Base-by-base conservation (phyloP, 2,329 filamentous ascomycete genomes). In the Fusarium metavorans region DNA sequence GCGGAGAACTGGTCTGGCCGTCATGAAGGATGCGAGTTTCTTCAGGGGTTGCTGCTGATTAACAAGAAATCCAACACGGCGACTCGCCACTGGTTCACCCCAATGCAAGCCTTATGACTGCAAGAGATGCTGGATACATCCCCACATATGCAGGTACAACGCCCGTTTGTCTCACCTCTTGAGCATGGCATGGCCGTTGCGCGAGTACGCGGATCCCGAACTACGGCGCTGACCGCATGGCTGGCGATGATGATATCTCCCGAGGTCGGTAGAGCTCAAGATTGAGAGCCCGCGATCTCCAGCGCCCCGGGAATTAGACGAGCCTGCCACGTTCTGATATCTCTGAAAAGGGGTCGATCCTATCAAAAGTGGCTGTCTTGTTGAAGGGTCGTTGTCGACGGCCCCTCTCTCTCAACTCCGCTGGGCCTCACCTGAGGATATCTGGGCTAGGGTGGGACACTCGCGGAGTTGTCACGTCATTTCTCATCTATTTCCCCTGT, bases 101-200 rank as follows among this genome's bases (percentile, higher is more conserved):
- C 45, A 58, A 70, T 67, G 66, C 67, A 74, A 73, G 71, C 64
- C 68, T 69, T 66, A 70, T 45, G 66, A 59, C 59, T 72, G 67
- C 66, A 73, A 54, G 59, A 54, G 41, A 66, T 70, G 60, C 32
- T 34, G 58, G 52, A 67, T 54, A 62, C 39, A 59, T 70, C 50
- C 61, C 72, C 73, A 56, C 64, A 68, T 66, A 78, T 77, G 76
- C 75, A 77, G 67, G 71, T 76, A 65, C 52, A 69, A 70, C 66
- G 27, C 43, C 41, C 32, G 32, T 30, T 58, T 65, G 60, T 66
- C 35, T 67, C 67, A 61, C 34, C 61, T 66, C 54, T 61, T 63
- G 20, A 34, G 52, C 23, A 58, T 66, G 43, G 62, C 35, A 37
- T 66, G 43, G 62, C 58, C 67, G 57, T 57, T 71, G 62, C 48